Evolutionary conservation across 371 early-diverging fungal genomes (phyloP), one percentile per base, ranked within the genome.

Genomic region (Edhazardia aedis): DNA sequence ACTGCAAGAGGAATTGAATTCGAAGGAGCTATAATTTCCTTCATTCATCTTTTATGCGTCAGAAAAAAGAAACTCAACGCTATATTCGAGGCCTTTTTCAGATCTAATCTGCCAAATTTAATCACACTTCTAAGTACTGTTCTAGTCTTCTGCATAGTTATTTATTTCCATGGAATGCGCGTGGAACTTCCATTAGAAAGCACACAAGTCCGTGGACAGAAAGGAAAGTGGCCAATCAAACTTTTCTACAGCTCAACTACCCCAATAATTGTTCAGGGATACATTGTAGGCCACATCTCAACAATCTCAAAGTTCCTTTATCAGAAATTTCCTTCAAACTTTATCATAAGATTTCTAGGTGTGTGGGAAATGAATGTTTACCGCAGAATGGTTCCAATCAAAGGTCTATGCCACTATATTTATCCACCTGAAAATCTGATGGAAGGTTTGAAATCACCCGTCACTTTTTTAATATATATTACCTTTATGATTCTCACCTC

Each of bases 241-340:
- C 76, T 98, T 48, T 89, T 98, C 72, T 98, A 98, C 77, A 90
- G 96, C 39, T 88, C 92, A 65, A 92, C 87, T 77, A 95, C 89
- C 87, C 98, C 99, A 49, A 85, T 98, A 65, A 91, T 96, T 85
- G 79, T 93, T 55, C 93, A 94, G 75, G 88, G 90, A 29, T 86
- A 95, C 45, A 77, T 94, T 58, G 80, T 84, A 40, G 84, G 89
- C 64, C 84, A 91, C 69, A 75, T 88, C 59, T 90, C 84, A 72
- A 80, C 89, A 74, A 77, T 91, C 65, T 90, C 92, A 16, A 90
- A 89, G 76, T 77, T 89, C 69, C 78, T 96, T 42, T 90, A 80
- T 78, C 82, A 78, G 69, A 79, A 84, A 53, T 92, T 86, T 78
- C 90, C 91, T 1, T 79, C 84, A 38, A 87, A 84, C 76, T 75